Base-by-base conservation (phyloP, 331 rosid species). In the Malus hybrid region DNA sequence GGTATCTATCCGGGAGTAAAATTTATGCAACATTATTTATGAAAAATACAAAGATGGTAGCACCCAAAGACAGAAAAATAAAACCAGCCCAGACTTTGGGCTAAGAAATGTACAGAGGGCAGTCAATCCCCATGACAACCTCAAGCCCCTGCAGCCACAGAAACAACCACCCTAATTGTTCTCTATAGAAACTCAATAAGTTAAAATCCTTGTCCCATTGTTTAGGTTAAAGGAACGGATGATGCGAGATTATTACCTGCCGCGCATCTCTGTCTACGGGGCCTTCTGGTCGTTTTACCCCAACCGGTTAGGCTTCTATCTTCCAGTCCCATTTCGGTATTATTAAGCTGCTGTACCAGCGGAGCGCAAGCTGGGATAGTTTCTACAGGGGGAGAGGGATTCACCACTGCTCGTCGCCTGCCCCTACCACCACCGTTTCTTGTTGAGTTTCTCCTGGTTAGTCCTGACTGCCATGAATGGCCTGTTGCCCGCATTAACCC, bases 281-380 rank as follows among this genome's bases (percentile, higher is more conserved):
- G 97, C 80, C 99, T 81, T 82, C 99, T 85, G 22, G 97, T 89
- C 61, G 97, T 92, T 82, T 90, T 95, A 66, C 99, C 97, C 99
- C 97, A 95, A 81, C 99, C 93, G 12, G 96, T 86, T 79, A 92
- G 86, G 93, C 93, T 95, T 77, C 92, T 86, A 79, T 95, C 97
- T 77, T 95, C 99, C 87, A 87, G 85, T 67, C 86, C 93, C 73
- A 88, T 80, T 74, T 92, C 97, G 34, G 88, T 85, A 65, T 74
- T 85, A 80, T 65, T 87, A 55, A 86, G 86, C 81, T 88, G 91
- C 81, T 88, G 95, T 52, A 84, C 73, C 86, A 85, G 83, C 12
- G 81, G 83, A 60, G 82, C 71, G 81, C 89, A 85, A 57, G 87
- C 65, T 39, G 87, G 88, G 60, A 79, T 83, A 24, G 81, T 70